These are phyloP conservation scores for Cercospora sojina DNA, from an alignment of 2,329 filamentous ascomycete species.

Conservation along the genomic window DNA sequence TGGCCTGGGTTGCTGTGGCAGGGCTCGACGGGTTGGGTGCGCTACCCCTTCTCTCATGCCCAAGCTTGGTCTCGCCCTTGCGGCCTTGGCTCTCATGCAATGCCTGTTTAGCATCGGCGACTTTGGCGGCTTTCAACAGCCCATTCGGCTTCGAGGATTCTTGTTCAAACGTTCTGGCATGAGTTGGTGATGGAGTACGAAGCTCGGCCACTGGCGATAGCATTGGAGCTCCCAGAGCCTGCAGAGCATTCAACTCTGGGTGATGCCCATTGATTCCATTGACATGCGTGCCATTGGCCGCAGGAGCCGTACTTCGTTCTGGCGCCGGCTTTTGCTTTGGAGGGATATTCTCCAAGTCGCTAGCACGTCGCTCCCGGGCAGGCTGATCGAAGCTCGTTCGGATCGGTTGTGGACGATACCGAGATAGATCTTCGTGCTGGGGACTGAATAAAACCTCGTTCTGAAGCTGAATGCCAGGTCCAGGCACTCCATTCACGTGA, in stretches of 20 bases:
- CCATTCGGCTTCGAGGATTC: constrained; percentile 32
- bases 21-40: constrained; percentile 21
- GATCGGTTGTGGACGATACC: constrained; percentile 12
- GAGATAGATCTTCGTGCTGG: constrained; percentile 16
- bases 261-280: constrained; percentile 25
- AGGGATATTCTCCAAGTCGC: constrained; percentile 15
- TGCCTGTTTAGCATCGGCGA: constrained; percentile 33
- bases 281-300: constrained; percentile 29
- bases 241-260: constrained; percentile 15
- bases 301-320: constrained; percentile 25
- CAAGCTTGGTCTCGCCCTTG: constrained; percentile 12
- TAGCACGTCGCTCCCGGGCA: background rate
- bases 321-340: constrained; percentile 22
- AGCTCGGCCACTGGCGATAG: constrained; percentile 75
- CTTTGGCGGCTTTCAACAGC: constrained; percentile 31
- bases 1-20: constrained; percentile 8
- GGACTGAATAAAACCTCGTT: constrained; percentile 14
- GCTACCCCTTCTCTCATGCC: constrained; percentile 31
- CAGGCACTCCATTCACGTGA: constrained; percentile 20
- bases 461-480: constrained; percentile 15
- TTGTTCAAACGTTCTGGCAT: constrained; percentile 55
- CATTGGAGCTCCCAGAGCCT: constrained; percentile 38
- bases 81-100: constrained; percentile 28
- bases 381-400: constrained; percentile 12
- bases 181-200: constrained; percentile 67